Evolutionary conservation across 768 basidiomycete species (phyloP), one percentile per base, ranked within the genome.

Genomic region (Butyriboletus loyo): DNA sequence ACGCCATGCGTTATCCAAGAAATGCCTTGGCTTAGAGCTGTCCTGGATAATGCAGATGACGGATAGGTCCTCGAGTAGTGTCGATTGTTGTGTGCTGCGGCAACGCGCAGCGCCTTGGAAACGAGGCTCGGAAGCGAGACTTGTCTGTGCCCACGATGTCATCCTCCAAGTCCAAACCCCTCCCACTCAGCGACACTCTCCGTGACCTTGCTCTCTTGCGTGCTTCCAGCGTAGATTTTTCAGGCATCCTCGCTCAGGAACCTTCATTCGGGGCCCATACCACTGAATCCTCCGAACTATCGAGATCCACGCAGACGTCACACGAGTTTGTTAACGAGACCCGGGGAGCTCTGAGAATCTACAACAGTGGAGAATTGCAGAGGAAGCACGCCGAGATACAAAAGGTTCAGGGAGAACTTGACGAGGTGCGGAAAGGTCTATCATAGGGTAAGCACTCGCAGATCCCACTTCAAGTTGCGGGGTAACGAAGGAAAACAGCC

Each of bases 151-250:
- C 45, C 47, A 51, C 49, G 6, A 66, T 66, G 64, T 58, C 55
- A 11, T 54, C 68, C 5, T 57, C 58, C 73, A 73, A 71, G 71
- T 49, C 61, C 25, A 66, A 63, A 49, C 78, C 82, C 13, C 73
- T 90, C 37, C 72, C 81, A 7, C 75, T 89, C 39, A 49, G 60
- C 24, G 77, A 82, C 50, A 83, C 82, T 7, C 75, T 90, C 34
- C 84, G 78, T 13, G 89, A 92, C 68, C 79, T 92, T 22, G 87
- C 89, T 6, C 67, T 88, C 30, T 71, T 91, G 19, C 80, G 85
- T 36, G 81, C 81, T 25, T 82, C 84, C 10, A 80, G 78, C 22
- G 53, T 79, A 40, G 72, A 77, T 54, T 57, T 80, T 17, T 61
- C 72, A 6, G 50, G 42, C 9, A 46, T 75, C 31, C 64, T 76